Evolutionary conservation across 306 rosid species (phyloP).

Genomic region (Quercus berberidifolia): DNA sequence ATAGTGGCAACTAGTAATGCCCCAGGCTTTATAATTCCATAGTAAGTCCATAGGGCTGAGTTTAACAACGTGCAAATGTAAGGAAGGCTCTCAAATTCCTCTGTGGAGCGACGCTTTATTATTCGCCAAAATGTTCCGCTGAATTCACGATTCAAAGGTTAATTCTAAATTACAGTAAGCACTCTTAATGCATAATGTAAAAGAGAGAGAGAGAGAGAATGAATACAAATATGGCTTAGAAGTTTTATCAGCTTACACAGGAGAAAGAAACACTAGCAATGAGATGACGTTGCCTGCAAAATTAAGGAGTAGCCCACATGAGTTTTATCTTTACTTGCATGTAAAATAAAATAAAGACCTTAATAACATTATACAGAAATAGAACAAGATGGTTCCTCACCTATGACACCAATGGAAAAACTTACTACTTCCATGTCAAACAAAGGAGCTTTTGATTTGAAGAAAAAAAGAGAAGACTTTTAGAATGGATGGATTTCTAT

Average conservation of each 20-base stretch:
- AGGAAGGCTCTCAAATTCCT: conserved; percentile 63
- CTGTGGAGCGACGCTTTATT: conserved; percentile 37
- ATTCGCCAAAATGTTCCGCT: conserved; percentile 50
- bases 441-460: neutral
- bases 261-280: conserved; percentile 66
- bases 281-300: conserved; percentile 62
- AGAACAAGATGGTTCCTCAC: conserved; percentile 14
- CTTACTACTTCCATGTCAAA: conserved; percentile 40
- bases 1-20: conserved; percentile 60
- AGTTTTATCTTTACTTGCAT: neutral
- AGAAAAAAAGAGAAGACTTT: neutral
- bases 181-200: too few relatives aligned
- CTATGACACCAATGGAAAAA: conserved; percentile 52
- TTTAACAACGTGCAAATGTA: conserved; percentile 62
- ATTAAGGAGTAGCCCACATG: neutral
- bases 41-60: conserved; percentile 66
- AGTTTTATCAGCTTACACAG: conserved; percentile 40
- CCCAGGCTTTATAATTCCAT: conserved; percentile 50
- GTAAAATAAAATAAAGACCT: neutral
- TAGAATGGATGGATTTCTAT: neutral
- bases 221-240: neutral
- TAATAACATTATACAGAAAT: neutral
- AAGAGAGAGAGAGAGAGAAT: too few relatives aligned
- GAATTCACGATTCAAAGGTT: neutral
- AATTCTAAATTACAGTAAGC: neutral